Base-by-base conservation (phyloP, 2,329 filamentous ascomycete species). In the Cytospora paraplurivora region DNA sequence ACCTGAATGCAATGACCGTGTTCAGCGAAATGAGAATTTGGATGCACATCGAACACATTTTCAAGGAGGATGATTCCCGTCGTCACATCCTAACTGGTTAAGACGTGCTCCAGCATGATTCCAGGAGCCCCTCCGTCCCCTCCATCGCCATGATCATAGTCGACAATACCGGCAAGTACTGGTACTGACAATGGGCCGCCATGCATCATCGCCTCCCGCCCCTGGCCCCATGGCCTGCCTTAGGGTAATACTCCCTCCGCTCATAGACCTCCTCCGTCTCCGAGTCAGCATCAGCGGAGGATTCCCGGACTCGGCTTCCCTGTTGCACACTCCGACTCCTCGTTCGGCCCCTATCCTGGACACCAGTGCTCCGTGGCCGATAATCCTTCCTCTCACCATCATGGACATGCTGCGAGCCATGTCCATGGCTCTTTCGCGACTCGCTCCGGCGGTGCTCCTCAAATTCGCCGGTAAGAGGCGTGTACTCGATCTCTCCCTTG, bases 401-500 rank as follows among this genome's bases (percentile, higher is more conserved):
- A 13, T 27, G 27, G 27, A 27, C 27, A 27, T 27, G 27, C 27
- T 27, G 27, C 27, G 27, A 27, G 27, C 37, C 19, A 33, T 62
- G 63, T 0, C 50, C 38, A 6, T 37, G 34, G 37, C n/a, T 21
- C 44, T 47, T 47, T 4, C 44, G 44, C 44, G 44, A 19, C 7
- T 21, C n/a, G 17, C 44, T 21, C 44, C 44, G 41, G 17, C n/a
- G 41, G 10, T 47, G n/a, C n/a, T 64, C 64, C 1, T 59, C 62
- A n/a, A 66, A 64, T 21, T 47, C 53, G 15, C 56, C 64, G 17
- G 35, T 17, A 11, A 57, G 27, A 8, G 62, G 62, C n/a, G 62
- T 64, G 62, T 66, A 66, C 55, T 66, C 64, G 37, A 66, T 59
- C 50, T 66, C 62, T n/a, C 64, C 62, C 41, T 32, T 58, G 58